Percentiles rank a stretch among this genome's conserved stretches.
Conservation (phyloP, 768 basidiomycete species). For the Mycena alexandri region DNA sequence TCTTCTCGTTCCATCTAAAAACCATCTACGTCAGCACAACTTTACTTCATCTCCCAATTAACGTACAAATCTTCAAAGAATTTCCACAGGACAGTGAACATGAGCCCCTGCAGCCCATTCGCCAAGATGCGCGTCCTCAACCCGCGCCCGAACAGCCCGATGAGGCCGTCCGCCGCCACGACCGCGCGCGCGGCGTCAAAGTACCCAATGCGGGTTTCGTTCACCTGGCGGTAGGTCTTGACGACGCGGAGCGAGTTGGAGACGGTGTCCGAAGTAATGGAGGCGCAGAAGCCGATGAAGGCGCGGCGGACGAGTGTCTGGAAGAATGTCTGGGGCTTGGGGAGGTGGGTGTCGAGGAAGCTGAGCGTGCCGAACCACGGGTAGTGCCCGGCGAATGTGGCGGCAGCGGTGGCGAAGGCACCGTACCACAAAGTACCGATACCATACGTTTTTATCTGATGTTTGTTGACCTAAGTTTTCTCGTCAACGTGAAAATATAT, state of each 20-base stretch:
- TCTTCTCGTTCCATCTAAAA: constrained; percentile 52
- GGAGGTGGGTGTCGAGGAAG: constrained; percentile 75
- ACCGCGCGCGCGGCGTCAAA: constrained; percentile 82
- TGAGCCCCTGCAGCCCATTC: constrained; percentile 91
- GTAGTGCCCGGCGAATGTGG: constrained; percentile 94
- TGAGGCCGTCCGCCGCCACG: constrained; percentile 79
- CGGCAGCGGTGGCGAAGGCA: constrained; percentile 91
- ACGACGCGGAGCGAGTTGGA: constrained; percentile 93
- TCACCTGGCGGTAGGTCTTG: constrained; percentile 96
- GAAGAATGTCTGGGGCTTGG: constrained; percentile 61
- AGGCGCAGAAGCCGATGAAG: constrained; percentile 91
- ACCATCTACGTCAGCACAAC: background rate
- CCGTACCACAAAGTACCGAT: constrained; percentile 89
- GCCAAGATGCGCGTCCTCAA: constrained; percentile 90
- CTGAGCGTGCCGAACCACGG: constrained; percentile 95
- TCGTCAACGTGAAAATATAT: background rate
- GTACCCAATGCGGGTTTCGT: constrained; percentile 86
- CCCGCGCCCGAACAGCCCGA: constrained; percentile 89
- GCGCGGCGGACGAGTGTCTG: constrained; percentile 83
- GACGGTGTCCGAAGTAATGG: constrained; percentile 85
- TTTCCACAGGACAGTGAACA: constrained; percentile 94
- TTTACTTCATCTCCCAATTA: background rate
- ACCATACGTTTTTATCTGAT: constrained; percentile 80
- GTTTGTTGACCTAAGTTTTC: background rate
- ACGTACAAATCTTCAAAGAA: constrained; percentile 90